Base-by-base conservation (phyloP, 768 basidiomycete genomes). In the Amylocystis lapponica region DNA sequence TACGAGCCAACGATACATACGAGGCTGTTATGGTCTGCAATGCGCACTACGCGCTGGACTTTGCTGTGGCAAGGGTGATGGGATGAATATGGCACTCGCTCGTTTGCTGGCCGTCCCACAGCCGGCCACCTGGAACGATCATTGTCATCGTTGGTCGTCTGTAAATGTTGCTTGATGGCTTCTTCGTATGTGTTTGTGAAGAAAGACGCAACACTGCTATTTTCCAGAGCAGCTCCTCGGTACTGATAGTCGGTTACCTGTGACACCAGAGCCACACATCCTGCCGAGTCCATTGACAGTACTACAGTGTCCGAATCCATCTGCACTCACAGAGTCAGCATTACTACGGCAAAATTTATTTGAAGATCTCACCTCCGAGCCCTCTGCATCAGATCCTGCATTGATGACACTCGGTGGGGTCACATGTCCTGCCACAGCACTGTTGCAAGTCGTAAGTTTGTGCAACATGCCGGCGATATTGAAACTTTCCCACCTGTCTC, bases 1-100 rank as follows among this genome's bases (percentile, higher is more conserved):
- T 49, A 68, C 0, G 36, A 50, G 0, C 71, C 71, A n/a, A 67
- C 46, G 36, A 71, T 52, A 20, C 60, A 50, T 0, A 64, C 63
- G 3, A 71, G 12, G 0, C 52, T 66, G 16, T 67, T 64, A 43
- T 70, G 70, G 0, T 52, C 57, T 1, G 8, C 3, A 5, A 19
- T 19, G 0, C 61, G 46, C 1, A 60, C 29, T 1, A 70, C 46
- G 0, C 63, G 51, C 19, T 44, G 47, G 0, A 36, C 26, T 1
- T 5, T 43, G 0, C 33, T 26, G 13, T 20, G 5, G 3, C 44
- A 53, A 40, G 37, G 54, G 34, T 54, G 54, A 0, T 33, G 43
- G 0, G 13, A 14, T 0, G 43, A 40, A 44, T 69, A 68, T 2
- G 32, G 41, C 0, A 54, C 31, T 0, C 54, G 32, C 12, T 43